A percentile compares a stretch with the other conserved stretches of the same genome.
Conservation (phyloP, 352 stramenopile genomes). For the Thraustotheca clavata region DNA sequence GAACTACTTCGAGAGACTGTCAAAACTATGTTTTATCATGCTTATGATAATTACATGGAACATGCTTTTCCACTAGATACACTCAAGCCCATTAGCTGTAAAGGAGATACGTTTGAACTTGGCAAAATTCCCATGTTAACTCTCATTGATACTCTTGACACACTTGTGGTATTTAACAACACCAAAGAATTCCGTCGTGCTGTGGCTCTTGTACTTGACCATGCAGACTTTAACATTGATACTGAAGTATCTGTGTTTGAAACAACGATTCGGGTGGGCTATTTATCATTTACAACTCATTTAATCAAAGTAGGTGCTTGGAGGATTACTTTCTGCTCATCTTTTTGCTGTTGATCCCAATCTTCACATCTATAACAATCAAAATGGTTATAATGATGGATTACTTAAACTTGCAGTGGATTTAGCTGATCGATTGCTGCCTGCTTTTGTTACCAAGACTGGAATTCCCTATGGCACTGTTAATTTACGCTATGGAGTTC, state of each 20-base stretch:
- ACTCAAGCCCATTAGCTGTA: constrained; percentile 60
- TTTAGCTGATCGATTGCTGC: constrained; percentile 91
- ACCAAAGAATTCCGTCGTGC: constrained; percentile 60
- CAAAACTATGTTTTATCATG: constrained; percentile 87
- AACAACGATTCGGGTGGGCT: constrained; percentile 81
- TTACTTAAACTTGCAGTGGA: constrained; percentile 92
- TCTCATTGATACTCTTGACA: constrained; percentile 88
- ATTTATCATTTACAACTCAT: neutral
- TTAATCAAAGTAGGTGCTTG: constrained; percentile 34
- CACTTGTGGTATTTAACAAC: constrained; percentile 78
- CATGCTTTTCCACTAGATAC: constrained; percentile 80
- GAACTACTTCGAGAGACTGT: constrained; percentile 43
- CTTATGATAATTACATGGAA: constrained; percentile 75
- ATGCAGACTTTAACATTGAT: constrained; percentile 73
- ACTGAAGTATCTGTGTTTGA: constrained; percentile 90
- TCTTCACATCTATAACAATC: constrained; percentile 37
- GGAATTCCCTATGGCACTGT: constrained; percentile 97
- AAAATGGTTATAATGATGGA: constrained; percentile 83
- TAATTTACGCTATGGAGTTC: constrained; percentile 88
- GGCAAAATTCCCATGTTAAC: constrained; percentile 80
- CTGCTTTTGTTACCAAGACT: constrained; percentile 94
- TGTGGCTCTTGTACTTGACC: constrained; percentile 47
- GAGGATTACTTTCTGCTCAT: constrained; percentile 86
- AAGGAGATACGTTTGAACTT: constrained; percentile 62
- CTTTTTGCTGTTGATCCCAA: constrained; percentile 56